Evolutionary conservation across 2,329 filamentous ascomycete genomes (phyloP), one percentile per base, ranked within the genome.

Genomic region (Trichoderma gracile): DNA sequence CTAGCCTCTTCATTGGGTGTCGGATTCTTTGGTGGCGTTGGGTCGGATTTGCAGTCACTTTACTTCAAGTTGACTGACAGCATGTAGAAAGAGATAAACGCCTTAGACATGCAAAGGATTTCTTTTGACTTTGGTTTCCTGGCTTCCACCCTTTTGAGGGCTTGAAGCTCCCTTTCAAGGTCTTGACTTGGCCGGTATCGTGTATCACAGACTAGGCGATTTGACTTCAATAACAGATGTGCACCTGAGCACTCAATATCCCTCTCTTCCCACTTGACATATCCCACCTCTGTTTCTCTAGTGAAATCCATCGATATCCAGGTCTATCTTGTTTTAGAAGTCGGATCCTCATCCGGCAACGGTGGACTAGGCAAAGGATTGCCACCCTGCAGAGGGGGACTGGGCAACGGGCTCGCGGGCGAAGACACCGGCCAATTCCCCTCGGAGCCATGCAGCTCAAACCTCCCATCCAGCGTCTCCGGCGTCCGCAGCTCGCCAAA

Each of bases 141-240:
- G 17, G 21, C 15, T 47, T 33, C 19, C 12, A n/a, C 38, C 17
- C 21, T 15, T 15, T 14, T 53, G 27, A 40, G 1, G 21, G 27
- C 53, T 14, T 3, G 25, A 38, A 58, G 15, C 38, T 5, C 2
- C 38, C 42, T 59, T 47, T 23, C 25, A 21, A 42, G 23, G 30
- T 58, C 40, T 33, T 64, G 64, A 67, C 67, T 69, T 70, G 68
- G 67, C 68, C 68, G 68, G 66, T 65, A 67, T 68, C 64, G 69
- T 69, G 66, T 72, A 72, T 67, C 67, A 66, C 67, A 71, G 70
- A 67, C 60, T 69, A 70, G 74, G 72, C 71, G 73, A 73, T 71
- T 42, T 42, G 33, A 66, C 70, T 71, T 66, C n/a, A 67, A 67
- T 67, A 72, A 67, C n/a, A n/a, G n/a, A 73, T 21, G 62, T 66